phyloP scores from a whole-genome alignment of 2,329 filamentous ascomycete genomes.

The Aspergillus luchuensis region DNA sequence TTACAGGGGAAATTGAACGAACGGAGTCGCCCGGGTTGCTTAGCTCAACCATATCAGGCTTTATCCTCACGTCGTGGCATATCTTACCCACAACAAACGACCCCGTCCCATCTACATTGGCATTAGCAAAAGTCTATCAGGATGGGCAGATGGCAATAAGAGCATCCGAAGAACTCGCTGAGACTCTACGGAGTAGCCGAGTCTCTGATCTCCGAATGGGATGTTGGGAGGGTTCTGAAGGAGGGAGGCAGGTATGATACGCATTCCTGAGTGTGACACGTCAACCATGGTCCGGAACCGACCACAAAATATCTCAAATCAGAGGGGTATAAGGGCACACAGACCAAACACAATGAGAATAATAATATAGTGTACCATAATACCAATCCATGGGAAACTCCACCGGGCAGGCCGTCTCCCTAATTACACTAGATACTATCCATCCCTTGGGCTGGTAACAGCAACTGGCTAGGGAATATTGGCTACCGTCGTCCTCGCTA shows the following conservation, averaged over 20 bases:
- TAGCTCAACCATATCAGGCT: slow-evolving; percentile 11
- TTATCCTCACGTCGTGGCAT: slow-evolving; percentile 2
- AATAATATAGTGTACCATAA: too few species aligned
- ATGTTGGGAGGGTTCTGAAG: background rate
- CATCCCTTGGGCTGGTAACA: too few species aligned
- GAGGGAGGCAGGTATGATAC: slow-evolving; percentile 7
- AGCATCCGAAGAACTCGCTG: background rate
- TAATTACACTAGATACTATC: too few species aligned
- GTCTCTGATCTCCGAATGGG: background rate
- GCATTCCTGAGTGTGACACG: slow-evolving; percentile 17
- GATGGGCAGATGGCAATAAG: background rate
- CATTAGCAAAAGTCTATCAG: background rate
- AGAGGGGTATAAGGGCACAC: too few species aligned
- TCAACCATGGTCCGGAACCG: slow-evolving; percentile 20
- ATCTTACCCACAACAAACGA: background rate
- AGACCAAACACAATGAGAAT: background rate
- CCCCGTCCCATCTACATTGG: background rate
- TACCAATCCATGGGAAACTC: too few species aligned
- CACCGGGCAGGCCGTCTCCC: too few species aligned
- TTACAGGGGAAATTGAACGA: slow-evolving; percentile 4
- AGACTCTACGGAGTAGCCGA: background rate
- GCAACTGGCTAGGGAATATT: too few species aligned
- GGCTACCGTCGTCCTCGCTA: too few species aligned
- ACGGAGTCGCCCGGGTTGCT: slow-evolving; percentile 12
- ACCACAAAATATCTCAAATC: slow-evolving; percentile 11